Evolutionary conservation across 805 yeast species (phyloP).

Genomic region (Candida sanyiensis): DNA sequence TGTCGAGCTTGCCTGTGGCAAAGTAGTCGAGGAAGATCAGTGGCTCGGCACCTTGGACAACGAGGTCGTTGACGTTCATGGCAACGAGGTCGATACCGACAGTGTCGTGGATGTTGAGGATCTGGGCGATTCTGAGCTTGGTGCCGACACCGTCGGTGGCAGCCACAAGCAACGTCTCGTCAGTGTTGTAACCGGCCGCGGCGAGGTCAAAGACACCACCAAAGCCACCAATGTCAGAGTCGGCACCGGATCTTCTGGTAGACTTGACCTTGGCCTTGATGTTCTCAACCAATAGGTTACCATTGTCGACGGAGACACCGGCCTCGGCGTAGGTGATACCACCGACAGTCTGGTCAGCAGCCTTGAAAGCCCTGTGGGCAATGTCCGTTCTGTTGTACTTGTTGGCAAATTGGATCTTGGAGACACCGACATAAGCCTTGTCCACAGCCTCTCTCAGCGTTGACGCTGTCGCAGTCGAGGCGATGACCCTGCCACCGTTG

Average conservation of each 20-base stretch:
- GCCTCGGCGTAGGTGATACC: conserved; percentile 87
- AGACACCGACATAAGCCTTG: conserved; percentile 82
- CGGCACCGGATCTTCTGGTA: conserved; percentile 93
- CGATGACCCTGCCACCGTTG: conserved; percentile 95
- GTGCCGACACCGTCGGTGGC: conserved; percentile 99
- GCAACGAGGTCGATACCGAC: conserved; percentile 98
- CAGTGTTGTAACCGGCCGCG: conserved; percentile 76
- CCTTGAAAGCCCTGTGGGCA: conserved; percentile 92
- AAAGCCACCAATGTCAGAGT: conserved; percentile 97
- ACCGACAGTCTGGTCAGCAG: conserved; percentile 27
- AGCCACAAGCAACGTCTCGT: conserved; percentile 80
- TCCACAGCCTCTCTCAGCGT: conserved; percentile 76
- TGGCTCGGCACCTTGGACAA: conserved; percentile 99
- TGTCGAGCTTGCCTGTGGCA: conserved; percentile 90
- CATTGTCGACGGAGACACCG: conserved; percentile 97
- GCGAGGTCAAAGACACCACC: conserved; percentile 94
- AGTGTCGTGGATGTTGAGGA: conserved; percentile 83
- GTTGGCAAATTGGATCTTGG: conserved; percentile 61
- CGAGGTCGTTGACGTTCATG: conserved; percentile 96
- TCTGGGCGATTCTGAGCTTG: conserved; percentile 90
- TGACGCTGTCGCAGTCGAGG: conserved; percentile 80
- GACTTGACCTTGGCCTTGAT: conserved; percentile 88
- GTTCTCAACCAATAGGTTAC: conserved; percentile 82
- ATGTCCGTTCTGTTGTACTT: conserved; percentile 88
- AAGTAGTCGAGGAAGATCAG: conserved; percentile 91